Evolutionary conservation across 2,329 filamentous ascomycete genomes (phyloP).

Genomic region (Canariomyces notabilis): DNA sequence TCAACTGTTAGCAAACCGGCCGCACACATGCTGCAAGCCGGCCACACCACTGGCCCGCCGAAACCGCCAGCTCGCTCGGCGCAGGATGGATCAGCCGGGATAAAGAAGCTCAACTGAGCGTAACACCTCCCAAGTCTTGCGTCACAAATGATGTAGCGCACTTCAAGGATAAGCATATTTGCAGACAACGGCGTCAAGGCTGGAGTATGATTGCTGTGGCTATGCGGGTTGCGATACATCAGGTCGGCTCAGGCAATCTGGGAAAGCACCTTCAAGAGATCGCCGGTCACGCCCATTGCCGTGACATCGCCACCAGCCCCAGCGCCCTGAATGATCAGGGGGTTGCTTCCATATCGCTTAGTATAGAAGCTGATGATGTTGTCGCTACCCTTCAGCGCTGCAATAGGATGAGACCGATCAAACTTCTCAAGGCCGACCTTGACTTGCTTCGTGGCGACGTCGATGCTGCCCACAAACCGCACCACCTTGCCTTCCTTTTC

Average conservation of each 20-base stretch:
- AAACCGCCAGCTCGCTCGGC: neutral
- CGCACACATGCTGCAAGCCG: neutral
- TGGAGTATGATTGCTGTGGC: neutral
- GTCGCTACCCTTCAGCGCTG: constrained; percentile 90
- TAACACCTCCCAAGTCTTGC: neutral
- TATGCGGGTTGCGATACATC: neutral
- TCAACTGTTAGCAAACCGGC: constrained; percentile 22
- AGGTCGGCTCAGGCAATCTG: constrained; percentile 43
- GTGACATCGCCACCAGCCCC: constrained; percentile 94
- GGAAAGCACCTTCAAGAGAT: constrained; percentile 82
- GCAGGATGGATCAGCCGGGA: neutral
- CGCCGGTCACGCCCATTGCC: constrained; percentile 94
- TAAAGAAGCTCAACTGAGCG: neutral
- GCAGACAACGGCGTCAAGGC: neutral
- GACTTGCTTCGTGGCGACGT: constrained; percentile 72
- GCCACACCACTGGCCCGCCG: neutral
- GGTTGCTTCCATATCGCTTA: constrained; percentile 84
- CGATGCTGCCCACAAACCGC: constrained; percentile 88
- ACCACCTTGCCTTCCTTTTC: constrained; percentile 86
- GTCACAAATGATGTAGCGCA: neutral
- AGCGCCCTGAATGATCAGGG: constrained; percentile 89
- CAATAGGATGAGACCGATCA: constrained; percentile 84
- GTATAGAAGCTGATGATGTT: constrained; percentile 99
- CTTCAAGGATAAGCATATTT: neutral
- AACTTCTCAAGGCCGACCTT: constrained; percentile 91